Evolutionary conservation across 306 rosid genomes (phyloP).

Genomic region (apple (Malus domestica)): ASM211411v1 NC_041798.1:1229001-1229500

Average conservation of each 20-base stretch:
- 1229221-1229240: slow-evolving; percentile 16
- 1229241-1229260: slow-evolving; percentile 49
- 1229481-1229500: slow-evolving; percentile 40
- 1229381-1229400: slow-evolving; percentile 71
- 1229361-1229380: slow-evolving; percentile 77
- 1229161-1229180: slow-evolving; percentile 45
- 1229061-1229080: slow-evolving; percentile 60
- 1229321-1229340: slow-evolving; percentile 42
- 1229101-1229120: slow-evolving; percentile 53
- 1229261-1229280: slow-evolving; percentile 46
- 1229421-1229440: slow-evolving; percentile 52
- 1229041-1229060: slow-evolving; percentile 63
- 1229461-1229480: slow-evolving; percentile 54
- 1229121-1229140: slow-evolving; percentile 62
- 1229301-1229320: slow-evolving; percentile 66
- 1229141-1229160: slow-evolving; percentile 82
- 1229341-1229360: slow-evolving; percentile 40
- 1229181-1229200: slow-evolving; percentile 46
- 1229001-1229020: slow-evolving; percentile 34
- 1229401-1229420: slow-evolving; percentile 38
- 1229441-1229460: slow-evolving; percentile 64
- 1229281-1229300: slow-evolving; percentile 48
- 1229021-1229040: slow-evolving; percentile 44
- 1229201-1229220: slow-evolving; percentile 47
- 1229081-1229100: slow-evolving; percentile 42